Percentiles rank a stretch among this genome's conserved stretches.
Conservation (phyloP, 345 rosid species). For the Euphorbia lathyris region DNA sequence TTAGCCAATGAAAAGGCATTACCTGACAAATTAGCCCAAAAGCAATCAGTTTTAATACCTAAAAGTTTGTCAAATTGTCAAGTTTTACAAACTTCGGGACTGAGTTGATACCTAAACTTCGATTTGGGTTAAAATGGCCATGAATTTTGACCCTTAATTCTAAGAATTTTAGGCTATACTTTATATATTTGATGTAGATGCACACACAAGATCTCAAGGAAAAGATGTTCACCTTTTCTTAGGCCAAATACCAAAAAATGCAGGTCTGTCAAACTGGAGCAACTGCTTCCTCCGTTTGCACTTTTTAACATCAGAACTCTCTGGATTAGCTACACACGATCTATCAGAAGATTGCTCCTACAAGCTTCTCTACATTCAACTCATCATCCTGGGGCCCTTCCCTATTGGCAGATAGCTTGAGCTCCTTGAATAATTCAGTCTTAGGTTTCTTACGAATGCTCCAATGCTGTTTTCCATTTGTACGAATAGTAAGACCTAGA, state of each 20-base stretch:
- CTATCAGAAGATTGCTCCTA: conserved; percentile 39
- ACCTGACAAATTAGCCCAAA: too few species aligned
- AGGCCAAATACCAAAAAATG: conserved; percentile 93
- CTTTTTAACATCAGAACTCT: conserved; percentile 34
- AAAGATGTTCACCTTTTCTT: conserved; percentile 56
- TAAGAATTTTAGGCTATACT: not conserved
- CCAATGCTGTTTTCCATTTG: conserved; percentile 58
- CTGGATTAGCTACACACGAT: conserved; percentile 22
- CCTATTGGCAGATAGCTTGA: conserved; percentile 54
- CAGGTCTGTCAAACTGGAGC: conserved; percentile 90
- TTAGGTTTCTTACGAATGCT: conserved; percentile 74
- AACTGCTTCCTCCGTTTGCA: conserved; percentile 51
- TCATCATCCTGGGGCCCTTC: conserved; percentile 41
- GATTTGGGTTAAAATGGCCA: too few species aligned
- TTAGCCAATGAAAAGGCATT: too few species aligned
- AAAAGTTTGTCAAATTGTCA: too few species aligned
- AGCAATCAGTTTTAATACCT: too few species aligned
- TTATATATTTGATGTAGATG: not conserved
- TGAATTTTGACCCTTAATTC: too few species aligned
- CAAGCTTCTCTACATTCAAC: conserved; percentile 48
- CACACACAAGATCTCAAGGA: not conserved
- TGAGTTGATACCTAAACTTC: too few species aligned
- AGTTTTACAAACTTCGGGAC: too few species aligned
- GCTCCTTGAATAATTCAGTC: conserved; percentile 55
- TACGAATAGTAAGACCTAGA: conserved; percentile 43